Conservation (phyloP, 2,329 filamentous ascomycete genomes). For the Paraphoma chrysanthemicola region DNA sequence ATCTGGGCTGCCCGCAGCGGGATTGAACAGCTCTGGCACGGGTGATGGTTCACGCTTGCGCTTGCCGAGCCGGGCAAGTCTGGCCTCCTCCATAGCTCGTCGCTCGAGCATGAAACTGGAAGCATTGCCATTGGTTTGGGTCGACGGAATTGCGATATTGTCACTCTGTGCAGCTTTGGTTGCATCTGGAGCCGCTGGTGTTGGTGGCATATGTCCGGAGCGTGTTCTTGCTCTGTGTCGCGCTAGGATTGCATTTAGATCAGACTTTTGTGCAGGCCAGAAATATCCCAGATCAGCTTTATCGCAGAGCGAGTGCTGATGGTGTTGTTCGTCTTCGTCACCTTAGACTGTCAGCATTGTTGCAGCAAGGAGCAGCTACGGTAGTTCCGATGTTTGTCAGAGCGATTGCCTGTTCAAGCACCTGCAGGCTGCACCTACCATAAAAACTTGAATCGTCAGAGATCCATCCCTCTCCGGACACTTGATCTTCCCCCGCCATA, state of each 20-base stretch:
- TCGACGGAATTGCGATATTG: conserved; percentile 2
- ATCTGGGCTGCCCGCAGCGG: conserved; percentile 59
- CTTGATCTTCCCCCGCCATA: conserved; percentile 36
- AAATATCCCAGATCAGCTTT: conserved; percentile 18
- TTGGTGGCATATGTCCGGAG: neutral
- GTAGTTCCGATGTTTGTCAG: neutral
- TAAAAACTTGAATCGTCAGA: conserved; percentile 56
- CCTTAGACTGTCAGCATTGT: conserved; percentile 24
- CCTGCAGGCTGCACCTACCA: conserved; percentile 38
- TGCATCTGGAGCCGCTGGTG: neutral
- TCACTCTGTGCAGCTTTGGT: neutral
- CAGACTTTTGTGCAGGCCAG: conserved; percentile 27
- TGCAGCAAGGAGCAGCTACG: neutral
- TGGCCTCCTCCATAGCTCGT: conserved; percentile 21
- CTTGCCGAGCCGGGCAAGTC: conserved; percentile 13
- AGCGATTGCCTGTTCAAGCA: neutral
- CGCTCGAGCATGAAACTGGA: conserved; percentile 9
- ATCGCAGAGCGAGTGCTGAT: conserved; percentile 24
- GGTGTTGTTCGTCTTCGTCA: conserved; percentile 35
- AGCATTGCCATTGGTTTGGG: conserved; percentile 5
- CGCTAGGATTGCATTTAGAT: conserved; percentile 32
- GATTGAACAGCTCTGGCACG: conserved; percentile 54
- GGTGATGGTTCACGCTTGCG: conserved; percentile 17
- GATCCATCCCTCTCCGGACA: conserved; percentile 43
- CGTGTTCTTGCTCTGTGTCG: conserved; percentile 7